Evolutionary conservation across 495 filamentous ascomycete genomes (phyloP).

Genomic region (Neurospora discreta): DNA sequence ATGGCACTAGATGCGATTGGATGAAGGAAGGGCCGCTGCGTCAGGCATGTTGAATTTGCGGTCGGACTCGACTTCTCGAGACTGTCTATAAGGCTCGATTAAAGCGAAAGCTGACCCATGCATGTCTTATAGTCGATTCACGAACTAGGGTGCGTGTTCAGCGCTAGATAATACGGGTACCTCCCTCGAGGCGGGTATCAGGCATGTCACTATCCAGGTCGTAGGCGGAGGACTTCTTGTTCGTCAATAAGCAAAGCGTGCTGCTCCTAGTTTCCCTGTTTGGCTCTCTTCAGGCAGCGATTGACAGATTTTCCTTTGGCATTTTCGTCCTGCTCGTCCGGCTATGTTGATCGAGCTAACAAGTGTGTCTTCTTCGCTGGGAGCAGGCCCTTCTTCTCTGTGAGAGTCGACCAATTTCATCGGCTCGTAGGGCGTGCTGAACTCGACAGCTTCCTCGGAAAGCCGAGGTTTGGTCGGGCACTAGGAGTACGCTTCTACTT

Average conservation of each 20-base stretch:
- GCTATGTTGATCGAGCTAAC: neutral
- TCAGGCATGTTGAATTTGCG: too few relatives aligned
- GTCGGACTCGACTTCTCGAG: too few relatives aligned
- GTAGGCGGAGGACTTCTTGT: neutral
- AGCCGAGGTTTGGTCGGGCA: neutral
- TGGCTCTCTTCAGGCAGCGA: neutral
- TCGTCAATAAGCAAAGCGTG: neutral
- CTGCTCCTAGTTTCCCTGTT: neutral
- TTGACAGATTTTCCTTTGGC: fast-evolving
- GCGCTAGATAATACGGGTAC: too few relatives aligned
- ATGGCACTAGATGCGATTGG: too few relatives aligned
- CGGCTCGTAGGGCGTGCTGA: neutral
- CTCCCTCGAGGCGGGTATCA: too few relatives aligned
- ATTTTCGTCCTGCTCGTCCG: neutral
- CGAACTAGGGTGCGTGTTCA: too few relatives aligned
- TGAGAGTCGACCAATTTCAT: neutral
- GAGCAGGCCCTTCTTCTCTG: neutral
- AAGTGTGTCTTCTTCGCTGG: neutral
- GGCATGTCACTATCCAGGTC: neutral
- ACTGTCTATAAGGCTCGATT: too few relatives aligned
- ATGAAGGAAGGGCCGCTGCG: too few relatives aligned
- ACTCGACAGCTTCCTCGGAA: neutral
- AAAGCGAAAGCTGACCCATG: too few relatives aligned
- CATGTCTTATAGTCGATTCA: too few relatives aligned
- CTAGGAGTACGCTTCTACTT: neutral